Evolutionary conservation across 176 grass and related monocot species (phyloP), one percentile per base, ranked within the genome.

Genomic region (Calamus simplicifolius): DNA sequence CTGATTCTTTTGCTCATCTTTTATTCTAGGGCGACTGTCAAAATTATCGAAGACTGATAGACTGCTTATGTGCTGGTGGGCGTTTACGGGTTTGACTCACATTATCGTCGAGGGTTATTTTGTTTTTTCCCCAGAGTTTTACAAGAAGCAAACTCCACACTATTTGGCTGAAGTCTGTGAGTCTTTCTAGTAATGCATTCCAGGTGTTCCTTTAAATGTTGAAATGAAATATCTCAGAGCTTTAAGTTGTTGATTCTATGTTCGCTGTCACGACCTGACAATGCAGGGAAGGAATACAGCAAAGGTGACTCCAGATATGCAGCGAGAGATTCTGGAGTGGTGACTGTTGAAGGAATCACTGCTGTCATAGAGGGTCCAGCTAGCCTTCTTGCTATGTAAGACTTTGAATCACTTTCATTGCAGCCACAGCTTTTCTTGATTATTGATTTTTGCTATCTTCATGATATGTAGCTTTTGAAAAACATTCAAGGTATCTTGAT

Each of bases 31-130:
- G 56, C 64, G 65, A 80, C 31, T 35, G 31, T 77, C 73, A 30
- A 73, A 56, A 14, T 15, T 97, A 25, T 62, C 83, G 25, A 91
- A 75, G 72, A 75, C 66, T 16, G 86, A 96, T 71, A 77, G 91
- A 18, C 14, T 81, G 74, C 76, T 96, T 54, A 90, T 96, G 83
- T 96, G 92, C 62, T 90, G 87, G 92, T 96, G 86, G 92, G 83
- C 75, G 14, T 96, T 96, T 73, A 96, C 92, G 0, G 83, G 87
- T n/a, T 29, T 96, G 27, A 96, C 87, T 10, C 92, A 90, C 61
- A 80, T 96, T 7, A 71, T 88, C 67, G 80, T 96, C 4, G 83
- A 90, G 61, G 92, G 87, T 0, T 78, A 89, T 25, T 96, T 90
- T 10, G 83, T 77, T 19, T 90, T 90, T 67, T 69, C 75, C 29